Evolutionary conservation across 768 basidiomycete species (phyloP), one percentile per base, ranked within the genome.

Genomic region (Suillus discolor): DNA sequence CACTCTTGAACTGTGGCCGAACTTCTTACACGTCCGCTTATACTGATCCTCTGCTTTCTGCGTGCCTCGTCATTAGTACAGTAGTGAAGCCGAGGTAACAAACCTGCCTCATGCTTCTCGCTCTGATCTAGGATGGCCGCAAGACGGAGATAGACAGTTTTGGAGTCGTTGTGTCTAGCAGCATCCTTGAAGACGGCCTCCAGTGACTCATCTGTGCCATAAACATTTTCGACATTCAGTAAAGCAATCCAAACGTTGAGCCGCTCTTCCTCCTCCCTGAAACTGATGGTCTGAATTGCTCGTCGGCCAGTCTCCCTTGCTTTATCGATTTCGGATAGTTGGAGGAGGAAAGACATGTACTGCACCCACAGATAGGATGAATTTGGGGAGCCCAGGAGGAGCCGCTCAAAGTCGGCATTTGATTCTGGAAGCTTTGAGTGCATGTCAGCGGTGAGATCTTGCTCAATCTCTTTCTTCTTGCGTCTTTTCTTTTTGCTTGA

Each of bases 281-380:
- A 98, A 73, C 85, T 91, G 79, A 99, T 99, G 13, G 90, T 90
- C 67, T 86, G 82, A 54, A 98, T 82, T 6, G 96, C 97, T 28
- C 93, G 88, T 62, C 87, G 85, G 57, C 89, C 96, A 61, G 96
- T 89, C 74, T 92, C 89, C 53, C 95, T 86, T 16, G 97, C 97
- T 77, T 96, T 97, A 71, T 96, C 96, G 63, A 97, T 82, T 78
- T 99, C 97, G 38, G 96, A 94, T n/a, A 99, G 85, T 70, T 95
- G 95, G 13, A 99, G 82, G 72, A 96, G 94, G 87, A 98, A 97
- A 11, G 97, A 97, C 95, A 99, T 99, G 77, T 96, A 99, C 76
- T 98, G 96, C 65, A 99, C 90, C 97, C 97, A 99, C 41, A 99
- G 84, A 79, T 92, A 97, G 0, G 97, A 99, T 8, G 96, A 99